Evolutionary conservation across 2,329 filamentous ascomycete species (phyloP).

Genomic region (Polytolypa hystricis): DNA sequence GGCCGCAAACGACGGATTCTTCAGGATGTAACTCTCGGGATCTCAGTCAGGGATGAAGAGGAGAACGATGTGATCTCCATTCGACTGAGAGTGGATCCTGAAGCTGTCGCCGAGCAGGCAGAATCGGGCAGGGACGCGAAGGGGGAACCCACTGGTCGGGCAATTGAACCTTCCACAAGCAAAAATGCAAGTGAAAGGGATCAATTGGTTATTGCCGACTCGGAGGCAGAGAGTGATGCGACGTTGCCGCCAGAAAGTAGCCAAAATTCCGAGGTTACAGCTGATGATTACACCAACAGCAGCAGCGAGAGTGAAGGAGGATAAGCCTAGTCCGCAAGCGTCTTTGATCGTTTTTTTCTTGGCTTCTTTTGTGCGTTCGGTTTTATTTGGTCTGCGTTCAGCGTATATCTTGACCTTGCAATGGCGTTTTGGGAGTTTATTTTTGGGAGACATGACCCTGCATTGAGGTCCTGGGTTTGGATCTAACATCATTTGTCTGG

Average conservation of each 20-base stretch:
- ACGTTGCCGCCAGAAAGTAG: not conserved
- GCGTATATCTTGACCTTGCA: not conserved
- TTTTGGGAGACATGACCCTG: not conserved
- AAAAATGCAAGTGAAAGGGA: not conserved
- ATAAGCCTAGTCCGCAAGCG: not conserved
- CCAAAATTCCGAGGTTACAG: not conserved
- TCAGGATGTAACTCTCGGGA: conserved; percentile 11
- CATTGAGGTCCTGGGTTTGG: not conserved
- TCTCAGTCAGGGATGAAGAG: conserved; percentile 7
- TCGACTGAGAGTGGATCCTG: conserved; percentile 6
- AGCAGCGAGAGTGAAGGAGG: conserved; percentile 5
- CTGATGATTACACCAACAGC: not conserved
- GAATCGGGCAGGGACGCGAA: not conserved
- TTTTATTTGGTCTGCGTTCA: not conserved
- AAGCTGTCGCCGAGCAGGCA: conserved; percentile 4
- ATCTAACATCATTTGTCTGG: not conserved
- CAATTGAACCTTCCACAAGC: not conserved
- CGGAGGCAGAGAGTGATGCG: not conserved
- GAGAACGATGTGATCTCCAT: conserved; percentile 8
- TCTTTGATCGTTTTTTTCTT: not conserved
- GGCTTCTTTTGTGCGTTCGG: not conserved
- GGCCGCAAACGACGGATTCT: conserved; percentile 12
- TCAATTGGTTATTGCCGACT: not conserved
- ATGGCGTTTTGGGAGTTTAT: not conserved
- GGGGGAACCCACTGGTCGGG: not conserved